Conservation (phyloP, 768 basidiomycete species). For the Sporobolomyces pararoseus region DNA sequence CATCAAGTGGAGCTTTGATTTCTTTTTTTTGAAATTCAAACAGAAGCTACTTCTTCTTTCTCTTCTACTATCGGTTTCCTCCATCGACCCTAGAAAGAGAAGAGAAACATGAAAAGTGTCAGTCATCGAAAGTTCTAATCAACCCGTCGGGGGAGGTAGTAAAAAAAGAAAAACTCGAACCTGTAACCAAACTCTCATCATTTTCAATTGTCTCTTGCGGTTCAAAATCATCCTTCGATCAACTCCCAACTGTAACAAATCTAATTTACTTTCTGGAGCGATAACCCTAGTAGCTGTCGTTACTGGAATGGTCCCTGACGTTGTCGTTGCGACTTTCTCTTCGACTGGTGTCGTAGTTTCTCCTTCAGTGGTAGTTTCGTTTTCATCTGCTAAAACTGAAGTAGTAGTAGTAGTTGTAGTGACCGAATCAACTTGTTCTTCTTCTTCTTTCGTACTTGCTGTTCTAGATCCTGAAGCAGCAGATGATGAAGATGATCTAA, state of each 20-base stretch:
- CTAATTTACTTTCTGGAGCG: slow-evolving; percentile 52
- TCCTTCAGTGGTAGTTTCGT: not conserved
- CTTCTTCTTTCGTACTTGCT: not conserved
- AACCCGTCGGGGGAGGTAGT: too few species aligned
- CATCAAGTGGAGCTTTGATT: too few species aligned
- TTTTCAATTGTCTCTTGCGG: slow-evolving; percentile 86
- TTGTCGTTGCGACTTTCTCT: too few species aligned
- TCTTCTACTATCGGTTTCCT: not conserved
- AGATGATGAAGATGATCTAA: too few species aligned
- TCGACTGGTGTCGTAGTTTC: not conserved
- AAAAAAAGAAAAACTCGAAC: slow-evolving; percentile 1
- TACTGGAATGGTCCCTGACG: not conserved
- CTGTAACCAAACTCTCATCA: slow-evolving; percentile 97
- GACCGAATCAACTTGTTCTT: not conserved
- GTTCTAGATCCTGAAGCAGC: too few species aligned
- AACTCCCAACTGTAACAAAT: slow-evolving; percentile 77
- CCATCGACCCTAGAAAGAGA: not conserved
- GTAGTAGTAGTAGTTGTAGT: slow-evolving; percentile 5
- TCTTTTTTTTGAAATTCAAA: too few species aligned
- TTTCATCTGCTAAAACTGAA: not conserved
- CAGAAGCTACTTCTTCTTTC: too few species aligned
- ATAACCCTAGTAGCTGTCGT: not conserved
- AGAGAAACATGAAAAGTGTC: too few species aligned
- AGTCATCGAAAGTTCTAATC: not conserved
- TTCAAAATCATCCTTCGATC: slow-evolving; percentile 89